Conservation (phyloP, 2,329 filamentous ascomycete genomes). For the Zasmidium cellare region DNA sequence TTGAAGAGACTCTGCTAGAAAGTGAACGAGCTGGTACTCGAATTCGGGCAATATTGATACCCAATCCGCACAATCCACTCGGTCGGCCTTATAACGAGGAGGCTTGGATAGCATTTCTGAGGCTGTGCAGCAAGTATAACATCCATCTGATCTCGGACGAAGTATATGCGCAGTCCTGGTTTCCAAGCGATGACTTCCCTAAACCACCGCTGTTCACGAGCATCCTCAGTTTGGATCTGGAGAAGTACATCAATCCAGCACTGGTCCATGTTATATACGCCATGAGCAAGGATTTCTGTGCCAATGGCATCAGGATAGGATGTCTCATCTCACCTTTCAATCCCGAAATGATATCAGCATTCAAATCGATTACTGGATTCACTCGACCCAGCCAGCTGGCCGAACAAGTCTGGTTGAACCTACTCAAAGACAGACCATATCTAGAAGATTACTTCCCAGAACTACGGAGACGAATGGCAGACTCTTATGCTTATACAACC, state of each 20-base stretch:
- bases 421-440: conserved; percentile 1
- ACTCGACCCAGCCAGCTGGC: conserved; percentile 6
- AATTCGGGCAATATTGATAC: background rate
- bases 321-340: conserved; percentile 9
- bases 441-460: conserved; percentile 1
- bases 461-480: conserved; percentile 3
- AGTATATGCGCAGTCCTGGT: conserved; percentile 2
- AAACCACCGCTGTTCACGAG: background rate
- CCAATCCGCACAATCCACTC: conserved; percentile 3
- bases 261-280: conserved; percentile 4
- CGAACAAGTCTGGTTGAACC: conserved; percentile 7
- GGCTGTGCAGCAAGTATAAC: background rate
- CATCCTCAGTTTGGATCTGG: background rate
- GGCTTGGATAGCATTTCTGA: background rate
- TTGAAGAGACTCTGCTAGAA: background rate
- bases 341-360: conserved; percentile 1
- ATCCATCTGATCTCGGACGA: conserved; percentile 5
- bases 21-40: background rate
- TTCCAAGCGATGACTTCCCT: background rate
- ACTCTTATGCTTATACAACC: conserved; percentile 3
- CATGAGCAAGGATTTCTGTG: conserved; percentile 5
- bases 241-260: conserved; percentile 1
- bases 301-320: conserved; percentile 2
- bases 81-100: background rate
- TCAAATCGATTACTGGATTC: conserved; percentile 5